These are phyloP conservation scores for Somion occarium DNA, from an alignment of 1,284 basidiomycete species.

Conservation along the genomic window DNA sequence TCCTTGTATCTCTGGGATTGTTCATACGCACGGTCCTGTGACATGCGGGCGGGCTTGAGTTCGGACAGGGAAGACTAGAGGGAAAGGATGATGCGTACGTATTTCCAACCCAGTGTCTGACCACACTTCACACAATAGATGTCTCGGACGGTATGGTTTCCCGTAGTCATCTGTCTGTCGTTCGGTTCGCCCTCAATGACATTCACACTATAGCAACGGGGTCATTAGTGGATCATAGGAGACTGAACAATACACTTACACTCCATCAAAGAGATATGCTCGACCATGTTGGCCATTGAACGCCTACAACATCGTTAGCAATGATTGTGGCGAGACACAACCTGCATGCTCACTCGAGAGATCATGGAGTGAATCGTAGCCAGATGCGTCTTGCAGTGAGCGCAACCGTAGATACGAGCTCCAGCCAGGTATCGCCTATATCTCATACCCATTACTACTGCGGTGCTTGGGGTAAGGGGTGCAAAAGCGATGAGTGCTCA, in stretches of 20 bases:
- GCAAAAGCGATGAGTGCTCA: neutral
- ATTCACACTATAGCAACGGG: constrained; percentile 77
- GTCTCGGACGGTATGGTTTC: constrained; percentile 93
- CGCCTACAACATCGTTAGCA: constrained; percentile 44
- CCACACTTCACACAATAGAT: constrained; percentile 90
- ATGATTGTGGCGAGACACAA: constrained; percentile 6
- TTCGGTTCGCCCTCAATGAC: constrained; percentile 82
- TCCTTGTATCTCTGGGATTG: constrained; percentile 95
- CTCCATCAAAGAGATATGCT: constrained; percentile 89
- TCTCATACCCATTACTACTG: constrained; percentile 73
- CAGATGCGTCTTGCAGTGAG: constrained; percentile 88
- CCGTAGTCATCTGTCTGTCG: constrained; percentile 95
- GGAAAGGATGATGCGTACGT: constrained; percentile 53
- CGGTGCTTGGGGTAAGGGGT: constrained; percentile 7
- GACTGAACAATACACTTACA: constrained; percentile 51
- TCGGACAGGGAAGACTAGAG: neutral
- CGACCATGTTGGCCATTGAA: constrained; percentile 95
- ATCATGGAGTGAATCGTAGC: constrained; percentile 91
- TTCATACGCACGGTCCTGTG: constrained; percentile 88
- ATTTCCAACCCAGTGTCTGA: constrained; percentile 93
- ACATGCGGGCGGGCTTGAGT: constrained; percentile 7
- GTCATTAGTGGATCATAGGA: constrained; percentile 8
- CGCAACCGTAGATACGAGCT: constrained; percentile 88
- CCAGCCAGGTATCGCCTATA: constrained; percentile 87
- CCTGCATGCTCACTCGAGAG: constrained; percentile 63